These are phyloP conservation scores for Pseudoperonospora humuli DNA, from an alignment of 352 stramenopile genomes.

Conservation along the genomic window DNA sequence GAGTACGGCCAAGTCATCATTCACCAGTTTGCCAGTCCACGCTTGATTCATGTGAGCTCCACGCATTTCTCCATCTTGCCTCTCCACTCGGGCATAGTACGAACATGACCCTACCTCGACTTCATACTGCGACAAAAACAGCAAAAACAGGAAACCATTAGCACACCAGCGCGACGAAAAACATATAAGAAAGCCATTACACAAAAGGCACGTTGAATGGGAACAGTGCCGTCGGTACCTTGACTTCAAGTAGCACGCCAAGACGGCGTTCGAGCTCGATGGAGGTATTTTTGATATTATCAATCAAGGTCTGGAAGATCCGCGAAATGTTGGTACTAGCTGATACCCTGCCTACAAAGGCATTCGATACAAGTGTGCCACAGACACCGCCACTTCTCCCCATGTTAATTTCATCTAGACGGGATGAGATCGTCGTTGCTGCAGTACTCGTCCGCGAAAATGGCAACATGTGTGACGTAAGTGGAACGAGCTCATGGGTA, in stretches of 20 bases:
- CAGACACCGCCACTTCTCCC: conserved; percentile 6
- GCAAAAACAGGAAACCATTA: background rate
- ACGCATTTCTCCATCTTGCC: conserved; percentile 34
- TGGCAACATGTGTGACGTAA: conserved; percentile 27
- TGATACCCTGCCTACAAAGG: conserved; percentile 50
- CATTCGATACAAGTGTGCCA: conserved; percentile 41
- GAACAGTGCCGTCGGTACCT: conserved; percentile 28
- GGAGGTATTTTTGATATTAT: conserved; percentile 28
- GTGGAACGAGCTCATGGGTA: conserved; percentile 25
- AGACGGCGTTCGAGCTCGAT: conserved; percentile 30
- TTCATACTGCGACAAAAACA: conserved; percentile 15
- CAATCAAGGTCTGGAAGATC: conserved; percentile 29
- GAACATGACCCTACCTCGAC: conserved; percentile 21
- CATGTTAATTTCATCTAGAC: conserved; percentile 8
- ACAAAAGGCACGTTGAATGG: conserved; percentile 2
- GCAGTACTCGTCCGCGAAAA: conserved; percentile 36
- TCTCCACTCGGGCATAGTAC: conserved; percentile 35
- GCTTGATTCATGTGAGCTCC: conserved; percentile 27
- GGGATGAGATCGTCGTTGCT: conserved; percentile 12
- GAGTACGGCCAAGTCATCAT: conserved; percentile 32
- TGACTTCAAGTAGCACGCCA: conserved; percentile 29
- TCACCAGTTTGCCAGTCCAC: conserved; percentile 31
- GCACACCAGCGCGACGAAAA: background rate
- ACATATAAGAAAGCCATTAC: background rate
- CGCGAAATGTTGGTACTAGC: conserved; percentile 20